These are phyloP conservation scores for Rhazya stricta DNA, from an alignment of 257 asterid genomes.

Conservation along the genomic window DNA sequence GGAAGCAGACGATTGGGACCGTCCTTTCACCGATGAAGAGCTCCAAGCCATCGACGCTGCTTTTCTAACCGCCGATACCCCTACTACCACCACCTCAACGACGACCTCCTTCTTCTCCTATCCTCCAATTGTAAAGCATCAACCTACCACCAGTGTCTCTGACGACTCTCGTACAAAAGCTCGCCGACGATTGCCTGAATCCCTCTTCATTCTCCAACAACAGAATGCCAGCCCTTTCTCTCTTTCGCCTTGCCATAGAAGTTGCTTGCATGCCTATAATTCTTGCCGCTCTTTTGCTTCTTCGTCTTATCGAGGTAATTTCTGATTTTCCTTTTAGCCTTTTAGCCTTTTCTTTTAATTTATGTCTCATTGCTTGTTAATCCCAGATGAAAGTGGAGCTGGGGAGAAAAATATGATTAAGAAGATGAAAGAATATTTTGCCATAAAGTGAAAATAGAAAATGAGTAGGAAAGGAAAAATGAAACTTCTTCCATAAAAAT, in stretches of 20 bases:
- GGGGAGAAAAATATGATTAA: background rate
- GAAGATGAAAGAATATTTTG: background rate
- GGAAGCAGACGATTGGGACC: conserved; percentile 44
- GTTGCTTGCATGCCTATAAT: conserved; percentile 13
- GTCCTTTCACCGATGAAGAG: conserved; percentile 68
- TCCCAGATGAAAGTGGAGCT: no score
- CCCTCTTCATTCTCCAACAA: conserved; percentile 47
- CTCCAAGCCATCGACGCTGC: conserved; percentile 63
- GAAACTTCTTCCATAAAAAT: background rate
- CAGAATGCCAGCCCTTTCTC: conserved; percentile 25
- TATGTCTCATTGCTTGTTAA: background rate
- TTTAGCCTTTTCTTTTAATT: background rate
- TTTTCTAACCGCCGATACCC: conserved; percentile 28
- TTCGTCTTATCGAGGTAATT: conserved; percentile 30
- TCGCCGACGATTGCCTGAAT: conserved; percentile 72
- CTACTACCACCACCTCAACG: background rate
- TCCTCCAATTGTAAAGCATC: conserved; percentile 30
- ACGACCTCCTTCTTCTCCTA: conserved; percentile 14
- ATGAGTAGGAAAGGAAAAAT: no score
- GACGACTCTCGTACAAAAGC: conserved; percentile 21
- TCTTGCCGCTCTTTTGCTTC: conserved; percentile 16
- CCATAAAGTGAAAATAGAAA: background rate
- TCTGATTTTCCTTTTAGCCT: conserved; percentile 1
- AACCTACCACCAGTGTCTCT: conserved; percentile 12
- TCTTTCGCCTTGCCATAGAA: conserved; percentile 36